phyloP scores from a whole-genome alignment of 768 basidiomycete species.

The Pleurotus cornucopiae region DNA sequence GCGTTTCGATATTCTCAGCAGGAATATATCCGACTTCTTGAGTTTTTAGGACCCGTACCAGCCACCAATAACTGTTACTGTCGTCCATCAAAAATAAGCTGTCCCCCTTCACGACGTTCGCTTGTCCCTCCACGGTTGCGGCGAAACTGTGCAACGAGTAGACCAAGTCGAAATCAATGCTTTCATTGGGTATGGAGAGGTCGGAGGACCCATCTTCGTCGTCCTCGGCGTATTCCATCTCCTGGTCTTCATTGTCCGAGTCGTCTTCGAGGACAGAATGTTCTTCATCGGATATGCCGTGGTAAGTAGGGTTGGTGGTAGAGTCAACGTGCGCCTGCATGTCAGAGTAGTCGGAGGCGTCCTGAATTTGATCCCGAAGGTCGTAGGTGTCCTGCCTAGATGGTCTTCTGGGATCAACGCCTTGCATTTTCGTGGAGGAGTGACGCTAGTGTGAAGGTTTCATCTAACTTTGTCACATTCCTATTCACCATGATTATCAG shows the following conservation, averaged over 20 bases:
- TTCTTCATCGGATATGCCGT: slow-evolving; percentile 57
- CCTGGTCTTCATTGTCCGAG: slow-evolving; percentile 69
- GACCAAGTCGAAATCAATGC: slow-evolving; percentile 90
- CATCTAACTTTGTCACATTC: neutral
- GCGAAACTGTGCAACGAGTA: slow-evolving; percentile 95
- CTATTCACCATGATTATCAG: neutral
- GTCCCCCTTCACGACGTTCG: slow-evolving; percentile 98
- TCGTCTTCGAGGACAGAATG: slow-evolving; percentile 86
- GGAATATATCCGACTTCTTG: slow-evolving; percentile 99
- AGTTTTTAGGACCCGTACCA: slow-evolving; percentile 96
- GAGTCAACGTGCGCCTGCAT: slow-evolving; percentile 39
- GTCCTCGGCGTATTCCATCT: slow-evolving; percentile 67
- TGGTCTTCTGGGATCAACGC: slow-evolving; percentile 26
- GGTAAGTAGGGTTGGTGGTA: slow-evolving; percentile 24
- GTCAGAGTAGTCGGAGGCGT: slow-evolving; percentile 30
- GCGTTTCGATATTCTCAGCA: slow-evolving; percentile 98
- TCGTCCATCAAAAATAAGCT: slow-evolving; percentile 96
- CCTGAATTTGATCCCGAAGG: slow-evolving; percentile 61
- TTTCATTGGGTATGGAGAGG: slow-evolving; percentile 85
- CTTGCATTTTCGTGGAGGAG: slow-evolving; percentile 11
- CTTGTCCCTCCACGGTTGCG: slow-evolving; percentile 97
- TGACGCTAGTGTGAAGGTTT: neutral
- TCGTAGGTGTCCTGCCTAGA: slow-evolving; percentile 63
- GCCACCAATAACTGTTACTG: slow-evolving; percentile 99
- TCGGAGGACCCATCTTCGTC: slow-evolving; percentile 79